Percentiles rank a stretch among this genome's conserved stretches.
Conservation (phyloP, 441 rosid genomes). For the Gossypium davidsonii region DNA sequence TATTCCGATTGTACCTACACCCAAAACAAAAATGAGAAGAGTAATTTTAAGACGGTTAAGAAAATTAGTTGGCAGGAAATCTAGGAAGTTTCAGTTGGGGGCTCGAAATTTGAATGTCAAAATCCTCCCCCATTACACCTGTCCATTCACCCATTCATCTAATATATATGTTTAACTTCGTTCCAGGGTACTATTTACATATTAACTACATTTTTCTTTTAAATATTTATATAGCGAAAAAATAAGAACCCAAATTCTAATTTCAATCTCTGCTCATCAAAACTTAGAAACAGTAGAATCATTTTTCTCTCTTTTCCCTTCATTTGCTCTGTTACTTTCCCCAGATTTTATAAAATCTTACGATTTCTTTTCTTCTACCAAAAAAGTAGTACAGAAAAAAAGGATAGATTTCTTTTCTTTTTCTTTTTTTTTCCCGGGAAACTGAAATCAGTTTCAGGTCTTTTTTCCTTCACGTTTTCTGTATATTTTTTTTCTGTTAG, state of each 20-base stretch:
- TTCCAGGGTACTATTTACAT: background rate
- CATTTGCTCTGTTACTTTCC: background rate
- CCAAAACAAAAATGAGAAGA: background rate
- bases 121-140: background rate
- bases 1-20: too few species aligned
- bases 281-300: background rate
- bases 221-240: background rate
- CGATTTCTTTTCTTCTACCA: too few species aligned
- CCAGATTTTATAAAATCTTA: background rate
- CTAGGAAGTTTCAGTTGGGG: background rate
- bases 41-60: background rate
- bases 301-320: too few species aligned
- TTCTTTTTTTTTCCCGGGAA: slow-evolving; percentile 3
- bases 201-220: background rate
- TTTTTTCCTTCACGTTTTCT: slow-evolving; percentile 3
- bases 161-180: background rate
- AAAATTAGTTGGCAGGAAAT: background rate
- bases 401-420: background rate
- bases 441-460: background rate
- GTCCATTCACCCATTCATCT: background rate
- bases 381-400: background rate
- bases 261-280: background rate
- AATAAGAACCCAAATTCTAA: background rate
- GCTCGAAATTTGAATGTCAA: background rate
- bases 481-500: background rate